Evolutionary conservation across 2,329 filamentous ascomycete species (phyloP).

Genomic region (Paecilomyces fulvus): DNA sequence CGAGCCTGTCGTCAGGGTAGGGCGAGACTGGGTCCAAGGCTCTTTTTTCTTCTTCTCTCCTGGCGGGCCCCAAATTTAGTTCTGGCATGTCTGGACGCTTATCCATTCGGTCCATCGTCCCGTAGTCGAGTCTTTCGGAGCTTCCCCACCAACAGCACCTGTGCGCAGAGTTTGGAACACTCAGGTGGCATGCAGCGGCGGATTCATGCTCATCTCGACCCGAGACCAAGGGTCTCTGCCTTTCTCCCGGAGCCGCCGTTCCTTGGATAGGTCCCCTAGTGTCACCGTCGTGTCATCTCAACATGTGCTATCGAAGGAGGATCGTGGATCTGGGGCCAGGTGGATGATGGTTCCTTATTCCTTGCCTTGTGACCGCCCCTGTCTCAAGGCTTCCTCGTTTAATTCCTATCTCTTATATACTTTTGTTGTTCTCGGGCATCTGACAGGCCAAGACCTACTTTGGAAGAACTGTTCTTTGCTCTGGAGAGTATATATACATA

Average conservation of each 20-base stretch:
- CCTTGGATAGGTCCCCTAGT: slow-evolving; percentile 20
- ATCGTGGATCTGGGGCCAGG: slow-evolving; percentile 29
- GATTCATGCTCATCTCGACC: slow-evolving; percentile 3
- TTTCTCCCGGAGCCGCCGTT: slow-evolving; percentile 1
- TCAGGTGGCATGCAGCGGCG: not conserved
- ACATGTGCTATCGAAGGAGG: slow-evolving; percentile 19
- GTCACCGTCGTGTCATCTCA: slow-evolving; percentile 33
- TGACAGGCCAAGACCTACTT: not conserved
- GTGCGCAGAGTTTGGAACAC: not conserved
- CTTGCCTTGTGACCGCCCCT: slow-evolving; percentile 3
- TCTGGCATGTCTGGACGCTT: not conserved
- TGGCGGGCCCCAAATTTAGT: slow-evolving; percentile 1
- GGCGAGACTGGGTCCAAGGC: not conserved
- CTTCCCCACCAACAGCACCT: not conserved
- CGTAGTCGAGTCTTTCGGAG: not conserved
- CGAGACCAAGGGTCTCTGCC: slow-evolving; percentile 9
- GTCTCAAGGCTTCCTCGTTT: slow-evolving; percentile 7
- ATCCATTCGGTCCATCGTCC: not conserved
- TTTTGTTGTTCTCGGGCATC: not conserved
- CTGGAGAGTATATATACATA: not conserved
- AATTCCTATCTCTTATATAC: slow-evolving; percentile 1
- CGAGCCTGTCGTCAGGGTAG: not conserved
- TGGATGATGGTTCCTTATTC: slow-evolving; percentile 24
- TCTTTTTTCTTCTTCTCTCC: not conserved
- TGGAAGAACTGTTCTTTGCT: not conserved